These are phyloP conservation scores for Arachnomyces sp. DNA, from an alignment of 2,329 filamentous ascomycete genomes.

Conservation along the genomic window DNA sequence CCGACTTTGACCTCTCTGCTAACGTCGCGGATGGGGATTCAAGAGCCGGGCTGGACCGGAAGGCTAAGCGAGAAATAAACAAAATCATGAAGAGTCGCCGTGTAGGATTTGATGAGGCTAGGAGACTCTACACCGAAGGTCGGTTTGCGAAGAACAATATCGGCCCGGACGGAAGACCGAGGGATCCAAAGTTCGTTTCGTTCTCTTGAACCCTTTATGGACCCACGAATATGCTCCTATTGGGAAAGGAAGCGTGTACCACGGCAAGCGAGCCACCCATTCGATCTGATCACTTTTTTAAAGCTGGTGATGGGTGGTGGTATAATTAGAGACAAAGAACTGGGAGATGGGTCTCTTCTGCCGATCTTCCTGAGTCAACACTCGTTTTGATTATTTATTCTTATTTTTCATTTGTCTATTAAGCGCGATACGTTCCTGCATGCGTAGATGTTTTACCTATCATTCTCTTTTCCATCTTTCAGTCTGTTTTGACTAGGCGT, in stretches of 20 bases:
- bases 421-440: neutral
- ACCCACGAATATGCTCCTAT: conserved; percentile 2
- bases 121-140: conserved; percentile 76
- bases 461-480: no score
- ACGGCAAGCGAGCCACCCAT: neutral
- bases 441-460: neutral
- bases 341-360: no score
- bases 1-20: conserved; percentile 70
- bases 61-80: conserved; percentile 72
- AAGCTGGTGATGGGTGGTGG: no score
- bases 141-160: conserved; percentile 83
- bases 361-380: no score
- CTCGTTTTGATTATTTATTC: no score
- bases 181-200: conserved; percentile 92
- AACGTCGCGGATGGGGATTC: conserved; percentile 76
- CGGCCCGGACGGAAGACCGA: conserved; percentile 74
- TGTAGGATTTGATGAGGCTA: conserved; percentile 83
- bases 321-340: no score
- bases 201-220: conserved; percentile 55
- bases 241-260: no score
- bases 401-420: no score
- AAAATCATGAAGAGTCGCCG: conserved; percentile 82
- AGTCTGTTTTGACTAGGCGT: no score
- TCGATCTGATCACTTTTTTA: neutral
- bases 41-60: conserved; percentile 71